phyloP scores from a whole-genome alignment of 306 rosid genomes.

The Cicer cuneatum region DNA sequence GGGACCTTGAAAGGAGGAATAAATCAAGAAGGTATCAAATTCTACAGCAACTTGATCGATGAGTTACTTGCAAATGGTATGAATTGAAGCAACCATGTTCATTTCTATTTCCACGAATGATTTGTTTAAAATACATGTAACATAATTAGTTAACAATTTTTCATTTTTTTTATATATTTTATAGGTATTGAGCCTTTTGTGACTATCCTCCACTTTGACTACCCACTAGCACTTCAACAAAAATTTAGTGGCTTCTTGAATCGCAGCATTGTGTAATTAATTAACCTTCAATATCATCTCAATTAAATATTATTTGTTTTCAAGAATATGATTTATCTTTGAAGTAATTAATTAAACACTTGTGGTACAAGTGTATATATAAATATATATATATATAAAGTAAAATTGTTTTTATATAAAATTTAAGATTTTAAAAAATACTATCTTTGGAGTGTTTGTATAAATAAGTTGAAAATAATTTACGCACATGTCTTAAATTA shows the following conservation, averaged over 20 bases:
- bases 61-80: slow-evolving; percentile 47
- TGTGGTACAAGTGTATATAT: too few species aligned
- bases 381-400: too few species aligned
- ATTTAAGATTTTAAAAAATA: too few species aligned
- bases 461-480: too few species aligned
- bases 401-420: too few species aligned
- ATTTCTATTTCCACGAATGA: neutral
- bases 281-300: neutral
- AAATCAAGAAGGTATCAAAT: slow-evolving; percentile 48
- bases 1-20: slow-evolving; percentile 51
- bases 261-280: slow-evolving; percentile 48
- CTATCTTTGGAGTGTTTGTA: too few species aligned
- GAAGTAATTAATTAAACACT: neutral
- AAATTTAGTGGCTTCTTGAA: slow-evolving; percentile 40
- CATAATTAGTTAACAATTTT: too few species aligned
- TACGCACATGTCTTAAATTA: too few species aligned
- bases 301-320: neutral
- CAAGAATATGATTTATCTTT: neutral
- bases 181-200: slow-evolving; percentile 47
- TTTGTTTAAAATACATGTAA: neutral
- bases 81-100: neutral
- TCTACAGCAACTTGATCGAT: slow-evolving; percentile 48
- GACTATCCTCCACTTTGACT: slow-evolving; percentile 43
- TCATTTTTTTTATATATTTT: neutral
- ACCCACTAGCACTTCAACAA: slow-evolving; percentile 27